phyloP scores from a whole-genome alignment of 2,329 filamentous ascomycete genomes.

The Leptosphaerulina australis region DNA sequence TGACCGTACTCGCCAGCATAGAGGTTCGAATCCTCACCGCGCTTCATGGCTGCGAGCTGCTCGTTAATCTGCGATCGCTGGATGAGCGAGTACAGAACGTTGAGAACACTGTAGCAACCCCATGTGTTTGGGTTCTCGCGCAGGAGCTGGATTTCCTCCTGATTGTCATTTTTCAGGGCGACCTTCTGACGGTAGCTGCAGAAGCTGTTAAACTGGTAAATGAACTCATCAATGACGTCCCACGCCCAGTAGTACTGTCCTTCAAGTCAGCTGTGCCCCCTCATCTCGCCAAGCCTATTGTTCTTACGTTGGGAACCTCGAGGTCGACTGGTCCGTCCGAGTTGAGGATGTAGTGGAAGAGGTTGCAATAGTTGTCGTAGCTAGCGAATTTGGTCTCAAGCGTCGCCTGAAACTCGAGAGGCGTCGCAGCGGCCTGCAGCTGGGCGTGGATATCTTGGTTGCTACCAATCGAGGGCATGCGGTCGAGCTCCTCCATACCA shows the following conservation, averaged over 20 bases:
- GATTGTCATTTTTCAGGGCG: constrained; percentile 80
- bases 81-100: constrained; percentile 98
- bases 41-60: constrained; percentile 92
- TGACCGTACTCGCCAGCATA: constrained; percentile 95
- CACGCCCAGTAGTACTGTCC: constrained; percentile 96
- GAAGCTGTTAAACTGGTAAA: constrained; percentile 99
- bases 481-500: constrained; percentile 81
- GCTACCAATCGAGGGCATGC: constrained; percentile 66
- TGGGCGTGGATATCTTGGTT: constrained; percentile 92
- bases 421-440: constrained; percentile 88
- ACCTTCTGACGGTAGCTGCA: constrained; percentile 94
- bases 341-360: constrained; percentile 99
- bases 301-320: constrained; percentile 89
- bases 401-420: constrained; percentile 92
- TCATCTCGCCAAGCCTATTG: background rate
- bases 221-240: constrained; percentile 99
- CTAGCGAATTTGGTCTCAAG: constrained; percentile 97
- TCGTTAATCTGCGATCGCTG: constrained; percentile 98
- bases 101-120: constrained; percentile 99
- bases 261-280: constrained; percentile 20
- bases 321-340: constrained; percentile 98
- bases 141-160: constrained; percentile 89
- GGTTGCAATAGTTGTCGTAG: constrained; percentile 98
- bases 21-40: constrained; percentile 83
- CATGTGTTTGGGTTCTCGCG: constrained; percentile 98